Evolutionary conservation across 2,329 filamentous ascomycete genomes (phyloP).

Genomic region (Fusarium tricinctum): DNA sequence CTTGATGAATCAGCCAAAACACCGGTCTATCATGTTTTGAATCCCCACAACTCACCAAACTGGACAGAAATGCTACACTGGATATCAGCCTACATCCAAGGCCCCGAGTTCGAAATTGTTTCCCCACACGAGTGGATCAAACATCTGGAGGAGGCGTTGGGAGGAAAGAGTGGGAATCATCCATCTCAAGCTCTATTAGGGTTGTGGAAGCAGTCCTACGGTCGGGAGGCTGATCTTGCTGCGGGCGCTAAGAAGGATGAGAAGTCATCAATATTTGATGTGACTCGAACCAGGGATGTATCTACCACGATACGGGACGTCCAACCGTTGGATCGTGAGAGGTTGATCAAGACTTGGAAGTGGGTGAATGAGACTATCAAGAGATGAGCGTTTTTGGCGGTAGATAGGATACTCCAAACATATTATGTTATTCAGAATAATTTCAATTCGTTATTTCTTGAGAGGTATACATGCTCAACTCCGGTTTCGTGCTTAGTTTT

Average conservation of each 20-base stretch:
- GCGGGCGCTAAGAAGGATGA: too few relatives aligned
- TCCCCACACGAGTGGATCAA: conserved; percentile 34
- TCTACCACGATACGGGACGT: conserved; percentile 31
- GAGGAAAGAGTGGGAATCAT: conserved; percentile 11
- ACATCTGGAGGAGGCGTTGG: conserved; percentile 27
- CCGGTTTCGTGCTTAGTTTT: too few relatives aligned
- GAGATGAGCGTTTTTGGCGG: background rate
- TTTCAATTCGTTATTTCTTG: too few relatives aligned
- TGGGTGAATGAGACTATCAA: conserved; percentile 36
- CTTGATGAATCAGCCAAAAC: background rate
- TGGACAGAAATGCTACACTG: conserved; percentile 46
- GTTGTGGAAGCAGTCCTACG: conserved; percentile 42
- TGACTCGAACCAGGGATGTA: conserved; percentile 6
- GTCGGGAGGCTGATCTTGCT: background rate
- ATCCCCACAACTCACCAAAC: conserved; percentile 31
- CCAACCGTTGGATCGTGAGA: conserved; percentile 28
- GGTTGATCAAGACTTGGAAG: conserved; percentile 41
- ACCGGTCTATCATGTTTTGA: conserved; percentile 45
- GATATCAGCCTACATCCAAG: conserved; percentile 15
- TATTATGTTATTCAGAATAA: too few relatives aligned
- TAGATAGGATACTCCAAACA: too few relatives aligned
- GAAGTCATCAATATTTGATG: conserved; percentile 11
- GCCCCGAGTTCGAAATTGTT: conserved; percentile 14
- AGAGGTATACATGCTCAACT: too few relatives aligned
- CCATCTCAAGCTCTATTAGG: conserved; percentile 43